Conservation (phyloP, 1,139 yeast species). For the Pichia sp. region DNA sequence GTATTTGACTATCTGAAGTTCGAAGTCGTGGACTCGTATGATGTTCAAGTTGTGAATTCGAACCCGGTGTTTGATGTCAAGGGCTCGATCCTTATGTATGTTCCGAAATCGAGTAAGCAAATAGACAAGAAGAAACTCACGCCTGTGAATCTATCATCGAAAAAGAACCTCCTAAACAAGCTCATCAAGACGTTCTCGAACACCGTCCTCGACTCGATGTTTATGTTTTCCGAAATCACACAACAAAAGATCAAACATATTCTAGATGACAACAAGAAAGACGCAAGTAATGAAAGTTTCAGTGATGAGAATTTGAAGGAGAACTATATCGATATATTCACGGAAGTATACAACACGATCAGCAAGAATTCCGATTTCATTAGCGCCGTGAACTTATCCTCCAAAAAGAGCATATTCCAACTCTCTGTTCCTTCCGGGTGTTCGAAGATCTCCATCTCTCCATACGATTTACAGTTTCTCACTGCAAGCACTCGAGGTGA, state of each 20-base stretch:
- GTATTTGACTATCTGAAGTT: slow-evolving; percentile 11
- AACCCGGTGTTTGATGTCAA: slow-evolving; percentile 49
- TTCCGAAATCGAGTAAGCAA: slow-evolving; percentile 25
- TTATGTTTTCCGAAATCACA: slow-evolving; percentile 48
- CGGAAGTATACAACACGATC: slow-evolving; percentile 28
- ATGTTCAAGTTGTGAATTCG: slow-evolving; percentile 40
- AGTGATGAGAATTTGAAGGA: slow-evolving; percentile 3
- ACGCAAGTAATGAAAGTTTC: neutral
- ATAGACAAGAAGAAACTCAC: slow-evolving; percentile 31
- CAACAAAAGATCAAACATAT: slow-evolving; percentile 43
- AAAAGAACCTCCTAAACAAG: slow-evolving; percentile 45
- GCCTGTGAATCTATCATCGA: slow-evolving; percentile 46
- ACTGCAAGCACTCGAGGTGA: slow-evolving; percentile 64
- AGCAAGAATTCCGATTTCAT: slow-evolving; percentile 33
- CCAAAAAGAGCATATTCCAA: slow-evolving; percentile 40
- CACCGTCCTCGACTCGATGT: slow-evolving; percentile 54
- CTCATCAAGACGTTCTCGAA: slow-evolving; percentile 49
- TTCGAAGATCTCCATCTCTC: slow-evolving; percentile 59
- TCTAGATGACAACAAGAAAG: slow-evolving; percentile 29
- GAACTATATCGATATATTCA: slow-evolving; percentile 26
- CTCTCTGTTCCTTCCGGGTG: slow-evolving; percentile 65
- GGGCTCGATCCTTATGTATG: slow-evolving; percentile 52
- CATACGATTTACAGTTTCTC: slow-evolving; percentile 58
- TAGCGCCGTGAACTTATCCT: slow-evolving; percentile 25
- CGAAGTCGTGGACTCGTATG: slow-evolving; percentile 19